A percentile compares a stretch with the other conserved stretches of the same genome.
Conservation (phyloP, 2,329 filamentous ascomycete species). For the Metarhizium guizhouense region DNA sequence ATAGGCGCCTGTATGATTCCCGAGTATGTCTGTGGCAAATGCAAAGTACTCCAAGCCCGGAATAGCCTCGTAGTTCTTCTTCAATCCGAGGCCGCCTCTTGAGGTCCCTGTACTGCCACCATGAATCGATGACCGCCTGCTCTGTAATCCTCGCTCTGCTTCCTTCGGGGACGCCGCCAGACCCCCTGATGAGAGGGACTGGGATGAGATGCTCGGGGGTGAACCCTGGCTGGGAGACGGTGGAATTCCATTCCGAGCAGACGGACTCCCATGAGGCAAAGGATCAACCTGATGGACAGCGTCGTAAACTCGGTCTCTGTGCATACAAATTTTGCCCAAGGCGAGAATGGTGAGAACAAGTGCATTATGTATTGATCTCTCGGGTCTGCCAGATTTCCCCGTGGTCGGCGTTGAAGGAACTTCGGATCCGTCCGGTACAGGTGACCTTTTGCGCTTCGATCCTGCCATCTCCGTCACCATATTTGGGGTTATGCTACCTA, state of each 20-base stretch:
- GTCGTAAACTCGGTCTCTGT: constrained; percentile 46
- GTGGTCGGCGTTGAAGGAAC: constrained; percentile 18
- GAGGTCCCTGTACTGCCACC: constrained; percentile 15
- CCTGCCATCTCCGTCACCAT: constrained; percentile 20
- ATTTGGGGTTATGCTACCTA: constrained; percentile 16
- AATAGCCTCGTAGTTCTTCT: constrained; percentile 70
- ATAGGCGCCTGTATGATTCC: constrained; percentile 68
- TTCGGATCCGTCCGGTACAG: constrained; percentile 27
- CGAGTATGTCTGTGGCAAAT: constrained; percentile 77
- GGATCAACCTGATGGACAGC: constrained; percentile 35
- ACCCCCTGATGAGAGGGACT: constrained; percentile 40
- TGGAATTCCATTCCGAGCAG: constrained; percentile 40
- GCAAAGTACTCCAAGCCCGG: constrained; percentile 88
- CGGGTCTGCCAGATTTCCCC: constrained; percentile 39
- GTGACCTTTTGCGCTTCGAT: constrained; percentile 50
- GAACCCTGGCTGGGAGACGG: constrained; percentile 47
- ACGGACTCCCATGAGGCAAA: constrained; percentile 24
- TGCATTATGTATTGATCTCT: constrained; percentile 67
- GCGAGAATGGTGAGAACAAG: constrained; percentile 77
- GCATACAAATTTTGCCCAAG: constrained; percentile 70
- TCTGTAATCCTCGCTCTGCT: constrained; percentile 33
- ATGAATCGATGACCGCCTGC: constrained; percentile 45
- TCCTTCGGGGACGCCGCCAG: constrained; percentile 41
- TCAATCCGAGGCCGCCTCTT: constrained; percentile 21
- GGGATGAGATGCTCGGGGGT: constrained; percentile 35